Evolutionary conservation across 2,329 filamentous ascomycete species (phyloP).

Genomic region (Hymenoscyphus linearis): DNA sequence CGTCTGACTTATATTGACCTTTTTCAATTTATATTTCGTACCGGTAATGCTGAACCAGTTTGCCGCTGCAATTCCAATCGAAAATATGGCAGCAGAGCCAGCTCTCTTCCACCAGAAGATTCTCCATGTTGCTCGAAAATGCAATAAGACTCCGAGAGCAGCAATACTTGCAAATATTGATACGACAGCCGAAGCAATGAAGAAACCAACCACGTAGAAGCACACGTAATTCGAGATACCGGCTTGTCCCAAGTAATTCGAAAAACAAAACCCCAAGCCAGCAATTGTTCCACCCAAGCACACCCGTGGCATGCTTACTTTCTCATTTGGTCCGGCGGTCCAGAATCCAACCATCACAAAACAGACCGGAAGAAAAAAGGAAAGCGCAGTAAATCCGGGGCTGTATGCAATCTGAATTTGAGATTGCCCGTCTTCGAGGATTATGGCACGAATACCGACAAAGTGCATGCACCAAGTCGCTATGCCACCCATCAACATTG

Average conservation of each 20-base stretch:
- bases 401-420: constrained; percentile 71
- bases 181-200: constrained; percentile 66
- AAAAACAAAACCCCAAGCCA: constrained; percentile 71
- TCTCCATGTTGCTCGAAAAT: constrained; percentile 70
- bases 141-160: constrained; percentile 72
- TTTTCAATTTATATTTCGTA: constrained; percentile 58
- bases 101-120: constrained; percentile 72
- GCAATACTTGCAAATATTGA: constrained; percentile 66
- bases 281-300: constrained; percentile 61
- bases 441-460: constrained; percentile 74
- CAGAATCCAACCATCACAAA: constrained; percentile 71
- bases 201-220: constrained; percentile 48
- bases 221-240: constrained; percentile 74
- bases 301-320: constrained; percentile 53
- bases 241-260: constrained; percentile 85
- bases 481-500: constrained; percentile 68
- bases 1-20: constrained; percentile 34
- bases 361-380: constrained; percentile 73
- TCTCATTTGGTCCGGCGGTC: constrained; percentile 56
- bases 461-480: constrained; percentile 78
- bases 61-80: constrained; percentile 1
- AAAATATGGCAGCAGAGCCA: constrained; percentile 48
- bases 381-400: constrained; percentile 64
- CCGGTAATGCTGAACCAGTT: constrained; percentile 64
- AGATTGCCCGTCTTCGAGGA: constrained; percentile 57